Conservation (phyloP, 169 alveolate species). For the Plasmodium gonderi region DNA sequence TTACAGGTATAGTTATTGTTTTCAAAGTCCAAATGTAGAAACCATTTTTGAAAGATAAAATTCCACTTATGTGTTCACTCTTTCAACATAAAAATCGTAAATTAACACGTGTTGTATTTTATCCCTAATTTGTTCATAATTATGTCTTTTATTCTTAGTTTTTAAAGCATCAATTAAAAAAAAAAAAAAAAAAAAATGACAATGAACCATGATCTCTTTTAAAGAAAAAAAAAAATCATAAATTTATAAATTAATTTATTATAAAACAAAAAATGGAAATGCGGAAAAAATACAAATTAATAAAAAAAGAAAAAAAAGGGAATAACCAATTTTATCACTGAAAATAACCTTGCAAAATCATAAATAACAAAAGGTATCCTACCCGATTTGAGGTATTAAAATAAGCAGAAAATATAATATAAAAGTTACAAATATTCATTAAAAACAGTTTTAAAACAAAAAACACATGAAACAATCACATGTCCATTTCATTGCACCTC, state of each 20-base stretch:
- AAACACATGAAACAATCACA: neutral
- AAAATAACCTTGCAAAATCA: neutral
- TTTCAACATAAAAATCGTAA: neutral
- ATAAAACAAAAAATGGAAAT: neutral
- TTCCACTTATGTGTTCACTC: neutral
- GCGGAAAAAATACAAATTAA: neutral
- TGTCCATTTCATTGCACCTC: constrained; percentile 8
- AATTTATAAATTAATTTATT: neutral
- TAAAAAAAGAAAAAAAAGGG: neutral
- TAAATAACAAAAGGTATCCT: neutral
- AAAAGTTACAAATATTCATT: neutral
- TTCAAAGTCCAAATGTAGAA: neutral
- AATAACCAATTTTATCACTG: neutral
- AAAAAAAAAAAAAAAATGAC: neutral
- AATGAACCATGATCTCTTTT: neutral
- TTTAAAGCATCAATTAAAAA: neutral
- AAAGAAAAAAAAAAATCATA: neutral
- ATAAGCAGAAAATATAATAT: neutral
- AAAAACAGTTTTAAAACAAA: neutral
- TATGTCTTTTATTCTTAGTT: neutral
- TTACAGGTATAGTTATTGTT: neutral
- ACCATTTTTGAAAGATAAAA: constrained; percentile 6
- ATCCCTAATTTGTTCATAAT: neutral
- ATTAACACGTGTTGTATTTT: neutral
- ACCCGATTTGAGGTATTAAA: neutral